phyloP scores from a whole-genome alignment of 2,329 filamentous ascomycete species.

The Hawksworthiomyces lignivorus region DNA sequence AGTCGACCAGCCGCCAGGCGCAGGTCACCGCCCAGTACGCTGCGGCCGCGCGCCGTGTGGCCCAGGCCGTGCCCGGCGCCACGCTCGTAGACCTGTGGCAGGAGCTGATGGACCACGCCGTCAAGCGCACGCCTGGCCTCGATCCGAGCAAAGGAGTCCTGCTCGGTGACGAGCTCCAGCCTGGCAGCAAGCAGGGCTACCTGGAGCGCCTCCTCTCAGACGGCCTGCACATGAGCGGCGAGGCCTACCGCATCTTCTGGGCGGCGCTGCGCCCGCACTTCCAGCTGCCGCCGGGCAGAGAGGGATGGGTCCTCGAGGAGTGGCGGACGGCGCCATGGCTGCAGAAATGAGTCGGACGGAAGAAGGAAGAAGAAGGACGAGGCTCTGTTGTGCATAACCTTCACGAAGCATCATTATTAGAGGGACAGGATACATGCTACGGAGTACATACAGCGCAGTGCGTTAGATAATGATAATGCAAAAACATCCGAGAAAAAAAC shows the following conservation, averaged over 20 bases:
- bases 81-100: conserved; percentile 73
- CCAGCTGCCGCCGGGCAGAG: conserved; percentile 29
- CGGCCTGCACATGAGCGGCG: conserved; percentile 49
- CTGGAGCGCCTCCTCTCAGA: conserved; percentile 47
- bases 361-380: too few species aligned
- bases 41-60: conserved; percentile 56
- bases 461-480: too few species aligned
- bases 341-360: conserved; percentile 4
- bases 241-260: conserved; percentile 46
- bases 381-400: neutral
- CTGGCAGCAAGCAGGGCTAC: conserved; percentile 42
- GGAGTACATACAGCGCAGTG: too few species aligned
- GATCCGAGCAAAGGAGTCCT: conserved; percentile 36
- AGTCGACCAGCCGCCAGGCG: conserved; percentile 35
- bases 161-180: conserved; percentile 43
- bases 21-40: conserved; percentile 49
- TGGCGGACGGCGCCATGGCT: conserved; percentile 32
- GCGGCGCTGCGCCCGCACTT: conserved; percentile 41
- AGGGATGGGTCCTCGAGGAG: conserved; percentile 35
- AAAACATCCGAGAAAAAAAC: too few species aligned
- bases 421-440: too few species aligned
- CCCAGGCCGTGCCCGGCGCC: conserved; percentile 57
- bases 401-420: too few species aligned
- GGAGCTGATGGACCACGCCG: conserved; percentile 65
- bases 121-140: conserved; percentile 48